Conservation (phyloP, 2,329 filamentous ascomycete genomes). For the Fusarium solani-melongenae region DNA sequence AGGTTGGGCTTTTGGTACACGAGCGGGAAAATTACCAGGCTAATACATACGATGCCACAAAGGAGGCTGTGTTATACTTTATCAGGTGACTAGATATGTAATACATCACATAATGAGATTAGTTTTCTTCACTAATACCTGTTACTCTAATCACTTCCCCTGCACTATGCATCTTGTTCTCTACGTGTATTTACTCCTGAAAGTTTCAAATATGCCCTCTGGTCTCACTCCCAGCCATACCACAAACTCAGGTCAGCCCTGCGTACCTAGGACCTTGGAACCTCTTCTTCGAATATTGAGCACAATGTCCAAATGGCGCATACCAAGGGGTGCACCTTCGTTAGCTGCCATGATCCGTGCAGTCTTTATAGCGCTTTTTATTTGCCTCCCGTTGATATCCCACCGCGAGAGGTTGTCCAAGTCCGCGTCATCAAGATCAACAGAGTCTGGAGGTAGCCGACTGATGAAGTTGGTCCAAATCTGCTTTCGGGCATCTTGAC, state of each 20-base stretch:
- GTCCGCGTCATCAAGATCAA: neutral
- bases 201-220: neutral
- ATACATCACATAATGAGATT: too few species aligned
- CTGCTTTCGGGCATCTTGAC: slow-evolving; percentile 21
- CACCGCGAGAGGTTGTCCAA: neutral
- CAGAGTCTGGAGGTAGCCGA: neutral
- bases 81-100: too few species aligned
- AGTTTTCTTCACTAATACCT: too few species aligned
- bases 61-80: too few species aligned
- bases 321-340: neutral
- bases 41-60: too few species aligned
- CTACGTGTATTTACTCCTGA: neutral
- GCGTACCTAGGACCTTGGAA: neutral
- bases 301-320: slow-evolving; percentile 10
- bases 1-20: too few species aligned
- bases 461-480: slow-evolving; percentile 37
- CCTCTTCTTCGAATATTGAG: slow-evolving; percentile 6
- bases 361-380: slow-evolving; percentile 25
- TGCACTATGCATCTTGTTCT: too few species aligned
- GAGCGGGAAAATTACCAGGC: too few species aligned
- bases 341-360: slow-evolving; percentile 8
- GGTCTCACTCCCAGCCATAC: neutral
- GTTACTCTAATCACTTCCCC: too few species aligned
- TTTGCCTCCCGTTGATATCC: slow-evolving; percentile 31
- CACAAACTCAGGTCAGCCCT: neutral